A percentile compares a stretch with the other conserved stretches of the same genome.
phyloP scores from a whole-genome alignment of 2,329 filamentous ascomycete genomes.

The Alternaria brassicicola region DNA sequence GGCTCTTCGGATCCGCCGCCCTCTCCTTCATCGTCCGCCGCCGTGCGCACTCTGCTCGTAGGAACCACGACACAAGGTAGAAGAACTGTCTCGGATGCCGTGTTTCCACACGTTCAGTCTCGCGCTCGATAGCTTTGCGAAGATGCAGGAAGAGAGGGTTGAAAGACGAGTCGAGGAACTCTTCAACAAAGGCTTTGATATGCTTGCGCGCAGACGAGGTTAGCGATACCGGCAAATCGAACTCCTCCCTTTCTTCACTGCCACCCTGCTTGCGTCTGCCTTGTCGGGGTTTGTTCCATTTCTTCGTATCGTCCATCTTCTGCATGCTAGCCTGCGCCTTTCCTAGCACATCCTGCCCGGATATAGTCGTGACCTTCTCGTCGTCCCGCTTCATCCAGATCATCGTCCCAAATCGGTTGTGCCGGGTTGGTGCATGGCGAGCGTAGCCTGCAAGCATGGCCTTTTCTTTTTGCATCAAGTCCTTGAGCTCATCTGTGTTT shows the following conservation, averaged over 20 bases:
- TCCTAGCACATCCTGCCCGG: conserved; percentile 83
- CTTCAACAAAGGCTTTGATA: conserved; percentile 82
- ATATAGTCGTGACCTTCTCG: conserved; percentile 82
- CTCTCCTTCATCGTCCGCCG: conserved; percentile 63
- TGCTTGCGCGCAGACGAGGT: conserved; percentile 76
- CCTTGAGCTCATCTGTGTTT: conserved; percentile 74
- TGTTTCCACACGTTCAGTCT: conserved; percentile 78
- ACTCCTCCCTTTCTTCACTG: conserved; percentile 61
- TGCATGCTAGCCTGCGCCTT: conserved; percentile 74
- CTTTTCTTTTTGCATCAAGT: conserved; percentile 79
- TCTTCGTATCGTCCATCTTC: conserved; percentile 91
- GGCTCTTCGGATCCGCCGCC: conserved; percentile 54
- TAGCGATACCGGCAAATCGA: conserved; percentile 74
- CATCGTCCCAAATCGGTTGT: conserved; percentile 96
- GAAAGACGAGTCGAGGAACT: conserved; percentile 94
- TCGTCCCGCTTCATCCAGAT: conserved; percentile 92
- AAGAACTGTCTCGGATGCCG: conserved; percentile 87
- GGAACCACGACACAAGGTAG: conserved; percentile 90
- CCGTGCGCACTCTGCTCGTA: conserved; percentile 80
- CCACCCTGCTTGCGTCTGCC: conserved; percentile 49
- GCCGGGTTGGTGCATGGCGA: conserved; percentile 79
- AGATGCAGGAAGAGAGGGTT: conserved; percentile 85
- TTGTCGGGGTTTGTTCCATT: conserved; percentile 80
- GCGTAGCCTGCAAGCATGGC: conserved; percentile 80
- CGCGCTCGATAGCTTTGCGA: conserved; percentile 86